A percentile compares a stretch with the other conserved stretches of the same genome.
phyloP scores from a whole-genome alignment of 176 grass and related monocot genomes.

The Chloris gayana region DNA sequence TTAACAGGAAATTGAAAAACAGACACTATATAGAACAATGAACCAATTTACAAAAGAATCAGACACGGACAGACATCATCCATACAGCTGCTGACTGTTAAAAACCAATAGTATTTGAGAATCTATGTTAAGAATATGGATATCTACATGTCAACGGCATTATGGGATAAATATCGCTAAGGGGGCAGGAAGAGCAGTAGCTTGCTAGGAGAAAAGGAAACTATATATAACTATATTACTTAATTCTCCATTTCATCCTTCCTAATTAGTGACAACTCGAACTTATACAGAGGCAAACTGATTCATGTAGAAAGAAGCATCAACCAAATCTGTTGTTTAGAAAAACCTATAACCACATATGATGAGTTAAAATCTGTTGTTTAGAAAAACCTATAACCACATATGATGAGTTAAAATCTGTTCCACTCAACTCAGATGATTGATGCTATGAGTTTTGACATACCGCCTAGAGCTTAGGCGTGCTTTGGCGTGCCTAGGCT shows the following conservation, averaged over 20 bases:
- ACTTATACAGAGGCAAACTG: not conserved
- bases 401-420: not conserved
- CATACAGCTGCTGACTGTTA: not conserved
- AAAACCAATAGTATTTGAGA: not conserved
- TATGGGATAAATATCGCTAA: too few species aligned
- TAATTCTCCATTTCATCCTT: not conserved
- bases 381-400: too few species aligned
- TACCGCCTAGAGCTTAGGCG: too few species aligned
- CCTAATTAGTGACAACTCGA: not conserved
- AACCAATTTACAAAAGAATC: slow-evolving; percentile 5
- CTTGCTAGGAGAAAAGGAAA: not conserved
- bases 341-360: not conserved
- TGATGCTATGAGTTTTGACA: not conserved
- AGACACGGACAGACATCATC: not conserved
- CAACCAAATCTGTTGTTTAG: not conserved
- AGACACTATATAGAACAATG: not conserved
- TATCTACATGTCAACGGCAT: too few species aligned
- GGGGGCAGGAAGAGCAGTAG: too few species aligned
- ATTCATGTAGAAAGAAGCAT: not conserved
- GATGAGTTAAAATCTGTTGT: not conserved
- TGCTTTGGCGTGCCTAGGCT: too few species aligned
- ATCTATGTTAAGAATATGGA: not conserved
- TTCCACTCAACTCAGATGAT: not conserved
- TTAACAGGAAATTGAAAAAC: slow-evolving; percentile 16
- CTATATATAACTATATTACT: not conserved